Conservation (phyloP, 371 early-diverging fungal genomes). For the Mortierella sp. region DNA sequence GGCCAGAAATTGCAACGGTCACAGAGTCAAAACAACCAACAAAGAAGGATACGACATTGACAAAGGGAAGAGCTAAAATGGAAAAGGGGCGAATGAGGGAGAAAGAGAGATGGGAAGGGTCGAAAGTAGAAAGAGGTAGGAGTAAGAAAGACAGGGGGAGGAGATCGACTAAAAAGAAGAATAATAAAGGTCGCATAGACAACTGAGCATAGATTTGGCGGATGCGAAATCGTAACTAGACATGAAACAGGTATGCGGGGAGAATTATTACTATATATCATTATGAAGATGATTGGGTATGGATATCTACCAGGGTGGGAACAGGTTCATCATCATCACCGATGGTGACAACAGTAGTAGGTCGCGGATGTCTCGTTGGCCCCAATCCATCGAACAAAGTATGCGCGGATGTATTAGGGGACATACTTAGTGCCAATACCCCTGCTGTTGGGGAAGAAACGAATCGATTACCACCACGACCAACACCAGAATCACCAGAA, state of each 20-base stretch:
- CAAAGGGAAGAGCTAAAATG: too few relatives aligned
- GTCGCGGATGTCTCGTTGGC: neutral
- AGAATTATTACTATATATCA: neutral
- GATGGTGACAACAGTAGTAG: neutral
- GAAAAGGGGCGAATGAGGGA: too few relatives aligned
- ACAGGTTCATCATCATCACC: neutral
- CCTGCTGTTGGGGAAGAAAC: neutral
- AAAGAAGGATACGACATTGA: too few relatives aligned
- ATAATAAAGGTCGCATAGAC: too few relatives aligned
- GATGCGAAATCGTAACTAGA: too few relatives aligned
- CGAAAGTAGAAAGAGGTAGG: too few relatives aligned
- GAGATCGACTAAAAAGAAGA: too few relatives aligned
- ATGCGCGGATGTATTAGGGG: neutral
- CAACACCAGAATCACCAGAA: neutral
- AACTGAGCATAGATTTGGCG: too few relatives aligned
- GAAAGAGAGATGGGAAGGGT: too few relatives aligned
- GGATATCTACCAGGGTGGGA: neutral
- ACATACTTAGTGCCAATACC: neutral
- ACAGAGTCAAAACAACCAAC: too few relatives aligned
- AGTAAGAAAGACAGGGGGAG: too few relatives aligned
- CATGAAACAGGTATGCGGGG: neutral
- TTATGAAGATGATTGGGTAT: neutral
- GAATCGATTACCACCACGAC: neutral
- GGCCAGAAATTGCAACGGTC: too few relatives aligned
- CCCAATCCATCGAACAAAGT: neutral